Percentiles rank a stretch among this genome's conserved stretches.
Evolutionary conservation across 179 eudicot genomes (phyloP).

Genomic region (Silene noctiflora): DNA sequence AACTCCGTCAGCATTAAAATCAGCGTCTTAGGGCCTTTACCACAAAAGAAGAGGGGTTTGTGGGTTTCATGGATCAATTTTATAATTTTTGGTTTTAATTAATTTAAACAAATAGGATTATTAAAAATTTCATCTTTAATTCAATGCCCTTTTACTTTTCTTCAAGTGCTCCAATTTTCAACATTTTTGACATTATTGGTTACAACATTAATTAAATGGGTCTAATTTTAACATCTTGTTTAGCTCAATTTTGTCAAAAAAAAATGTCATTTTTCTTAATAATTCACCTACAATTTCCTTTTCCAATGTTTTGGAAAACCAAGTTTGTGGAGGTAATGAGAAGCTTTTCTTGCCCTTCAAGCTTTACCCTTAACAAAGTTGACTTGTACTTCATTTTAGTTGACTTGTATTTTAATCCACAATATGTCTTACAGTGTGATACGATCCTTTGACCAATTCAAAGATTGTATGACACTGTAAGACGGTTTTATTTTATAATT

Average conservation of each 20-base stretch:
- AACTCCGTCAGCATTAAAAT: too few species aligned
- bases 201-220: slow-evolving; percentile 16
- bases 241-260: slow-evolving; percentile 1
- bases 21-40: too few species aligned
- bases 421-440: too few species aligned
- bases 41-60: too few species aligned
- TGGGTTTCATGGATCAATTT: background rate
- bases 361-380: slow-evolving; percentile 27
- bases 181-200: slow-evolving; percentile 24
- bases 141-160: background rate
- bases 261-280: slow-evolving; percentile 11
- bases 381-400: slow-evolving; percentile 14
- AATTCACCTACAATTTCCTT: slow-evolving; percentile 2
- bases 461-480: too few species aligned
- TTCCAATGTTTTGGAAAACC: slow-evolving; percentile 9
- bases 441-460: too few species aligned
- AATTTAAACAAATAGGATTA: slow-evolving; percentile 14
- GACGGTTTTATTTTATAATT: too few species aligned
- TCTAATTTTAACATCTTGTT: slow-evolving; percentile 13
- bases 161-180: slow-evolving; percentile 1
- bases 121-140: slow-evolving; percentile 9
- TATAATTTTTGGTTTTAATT: background rate
- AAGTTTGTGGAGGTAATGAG: background rate
- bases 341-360: slow-evolving; percentile 24
- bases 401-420: background rate